Evolutionary conservation across 2,329 filamentous ascomycete species (phyloP), one percentile per base, ranked within the genome.

Genomic region (Zopfia rhizophila): DNA sequence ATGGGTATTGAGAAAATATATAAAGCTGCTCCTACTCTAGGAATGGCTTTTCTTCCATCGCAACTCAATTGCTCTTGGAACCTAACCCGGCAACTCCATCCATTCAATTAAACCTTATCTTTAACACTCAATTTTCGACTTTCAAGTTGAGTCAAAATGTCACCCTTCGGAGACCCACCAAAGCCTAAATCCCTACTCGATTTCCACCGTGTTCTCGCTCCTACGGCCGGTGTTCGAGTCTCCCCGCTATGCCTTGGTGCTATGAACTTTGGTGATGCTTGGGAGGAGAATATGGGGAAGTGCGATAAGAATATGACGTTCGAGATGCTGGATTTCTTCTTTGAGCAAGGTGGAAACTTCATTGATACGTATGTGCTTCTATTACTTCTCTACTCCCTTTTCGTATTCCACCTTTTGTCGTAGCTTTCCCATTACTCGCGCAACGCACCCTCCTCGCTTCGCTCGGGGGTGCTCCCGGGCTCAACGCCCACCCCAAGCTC

Each of bases 201-300:
- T 28, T 77, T 75, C 56, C 79, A 82, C 59, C 75, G 79, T 14
- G 67, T 81, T 12, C 73, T 83, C 5, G 74, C 79, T 3, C 76
- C 79, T 5, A 74, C 73, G 1, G 81, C 79, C 0, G 77, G 75
- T 13, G 72, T 83, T 11, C 75, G 77, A 33, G 80, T 83, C 12
- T 79, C 75, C 17, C 80, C 80, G 23, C 63, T 83, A 60, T 82
- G 79, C 41, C 69, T 82, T 1, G 80, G 79, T 16, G 73, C 74
- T 1, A 82, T 82, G 79, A 82, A 78, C 59, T 80, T 83, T 54
- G 80, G 79, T 12, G 72, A 78, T 24, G 73, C 75, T 4, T 81
- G 78, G 79, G 53, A 63, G 35, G 53, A 54, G 1, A 32, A 53
- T 24, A 66, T 76, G 63, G 77, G 76, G 7, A 70, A 75, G 44